A percentile compares a stretch with the other conserved stretches of the same genome.
These are phyloP conservation scores for Colletotrichum tofieldiae DNA, from an alignment of 2,329 filamentous ascomycete genomes.

Conservation along the genomic window DNA sequence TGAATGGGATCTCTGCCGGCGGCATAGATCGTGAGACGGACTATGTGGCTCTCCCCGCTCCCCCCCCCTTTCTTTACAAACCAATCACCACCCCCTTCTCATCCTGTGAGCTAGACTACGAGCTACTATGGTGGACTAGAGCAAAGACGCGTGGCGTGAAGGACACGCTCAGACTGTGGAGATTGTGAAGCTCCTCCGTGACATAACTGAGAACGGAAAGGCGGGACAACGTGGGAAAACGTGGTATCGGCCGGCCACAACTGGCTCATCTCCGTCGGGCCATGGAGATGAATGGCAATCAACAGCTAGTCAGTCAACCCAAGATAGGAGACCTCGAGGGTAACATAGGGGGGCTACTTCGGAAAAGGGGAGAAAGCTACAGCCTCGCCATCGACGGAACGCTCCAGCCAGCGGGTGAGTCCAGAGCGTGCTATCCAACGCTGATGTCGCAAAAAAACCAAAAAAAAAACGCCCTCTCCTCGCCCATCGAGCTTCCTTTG, in stretches of 20 bases:
- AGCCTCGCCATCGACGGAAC: no score
- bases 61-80: background rate
- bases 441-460: background rate
- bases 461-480: background rate
- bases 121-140: slow-evolving; percentile 3
- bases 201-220: background rate
- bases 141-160: background rate
- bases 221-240: slow-evolving; percentile 13
- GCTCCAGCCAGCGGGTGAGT: no score
- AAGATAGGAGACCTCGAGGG: background rate
- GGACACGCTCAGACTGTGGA: slow-evolving; percentile 37
- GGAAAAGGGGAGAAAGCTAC: background rate
- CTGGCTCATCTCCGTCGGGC: background rate
- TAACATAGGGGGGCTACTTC: background rate
- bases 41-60: slow-evolving; percentile 20
- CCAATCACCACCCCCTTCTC: background rate
- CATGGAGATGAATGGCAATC: background rate
- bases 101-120: background rate
- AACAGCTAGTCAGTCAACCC: background rate
- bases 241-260: slow-evolving; percentile 13
- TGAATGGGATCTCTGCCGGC: background rate
- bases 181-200: slow-evolving; percentile 31
- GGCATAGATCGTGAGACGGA: slow-evolving; percentile 32
- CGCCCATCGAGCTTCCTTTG: background rate
- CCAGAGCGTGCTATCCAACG: background rate